Base-by-base conservation (phyloP, 2,329 filamentous ascomycete genomes). In the Fusarium luffae region DNA sequence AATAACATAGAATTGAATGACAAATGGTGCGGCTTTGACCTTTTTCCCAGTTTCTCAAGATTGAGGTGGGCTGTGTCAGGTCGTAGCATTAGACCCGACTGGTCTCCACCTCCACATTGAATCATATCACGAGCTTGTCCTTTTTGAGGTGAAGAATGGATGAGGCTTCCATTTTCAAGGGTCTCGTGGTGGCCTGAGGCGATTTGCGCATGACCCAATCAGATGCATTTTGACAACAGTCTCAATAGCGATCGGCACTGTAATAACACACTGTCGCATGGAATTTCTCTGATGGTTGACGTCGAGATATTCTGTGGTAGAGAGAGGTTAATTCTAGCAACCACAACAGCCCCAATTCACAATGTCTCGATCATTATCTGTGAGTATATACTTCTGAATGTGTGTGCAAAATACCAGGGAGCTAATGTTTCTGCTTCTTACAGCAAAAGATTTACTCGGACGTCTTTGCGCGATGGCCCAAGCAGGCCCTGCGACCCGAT, bases 401-500 rank as follows among this genome's bases (percentile, higher is more conserved):
- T 23, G 21, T 23, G 21, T 23, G 5, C 5, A 23, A 16, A n/a
- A 19, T 0, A 4, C 2, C 5, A 23, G 11, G 14, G 5, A 9
- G 32, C 47, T 32, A 47, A 73, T 37, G 5, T 16, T 11, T 40
- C 5, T 46, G 0, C 12, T 6, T 11, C 27, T 9, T 23, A 5
- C 52, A 82, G 80, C 76, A 77, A 68, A 78, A 77, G 62, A 75
- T 80, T 48, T 81, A 81, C 73, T 71, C 75, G 51, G 79, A 81
- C 59, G 78, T 76, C 69, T 78, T 82, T 57, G 81, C 84, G 60
- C 83, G 84, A 68, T 92, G 89, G 89, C 90, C 90, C 47, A 85
- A 86, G 73, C 89, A 91, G 74, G 81, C 82, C 61, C 83, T 92
- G 46, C 88, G 90, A 1, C 89, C 89, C 10, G 85, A 89, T 61